Evolutionary conservation across 2,329 filamentous ascomycete species (phyloP).

Genomic region (Stenocarpella maydis): DNA sequence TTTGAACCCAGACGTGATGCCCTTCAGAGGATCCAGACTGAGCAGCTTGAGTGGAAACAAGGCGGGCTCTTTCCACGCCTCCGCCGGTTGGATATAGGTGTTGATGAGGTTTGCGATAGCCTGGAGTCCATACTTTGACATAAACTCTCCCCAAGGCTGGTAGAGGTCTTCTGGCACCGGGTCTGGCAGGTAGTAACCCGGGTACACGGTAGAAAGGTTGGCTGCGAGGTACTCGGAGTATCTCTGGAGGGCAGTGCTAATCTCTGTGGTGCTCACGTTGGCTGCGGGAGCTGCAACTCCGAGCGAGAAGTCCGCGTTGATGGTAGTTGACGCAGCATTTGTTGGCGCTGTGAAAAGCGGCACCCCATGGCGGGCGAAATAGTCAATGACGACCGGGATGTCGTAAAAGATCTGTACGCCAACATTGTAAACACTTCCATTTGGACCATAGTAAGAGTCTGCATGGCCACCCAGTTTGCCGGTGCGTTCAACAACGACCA

Average conservation of each 20-base stretch:
- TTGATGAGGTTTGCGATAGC: constrained; percentile 32
- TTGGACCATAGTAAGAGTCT: constrained; percentile 38
- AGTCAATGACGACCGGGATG: constrained; percentile 48
- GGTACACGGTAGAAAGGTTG: constrained; percentile 26
- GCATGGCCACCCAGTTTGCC: constrained; percentile 38
- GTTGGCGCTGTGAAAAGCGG: constrained; percentile 18
- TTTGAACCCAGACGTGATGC: constrained; percentile 7
- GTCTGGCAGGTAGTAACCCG: constrained; percentile 34
- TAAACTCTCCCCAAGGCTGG: constrained; percentile 23
- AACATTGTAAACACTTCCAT: constrained; percentile 37
- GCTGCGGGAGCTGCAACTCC: constrained; percentile 11
- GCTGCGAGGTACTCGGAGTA: constrained; percentile 14
- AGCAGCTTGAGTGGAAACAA: constrained; percentile 21
- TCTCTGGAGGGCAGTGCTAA: background rate
- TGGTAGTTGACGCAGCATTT: background rate
- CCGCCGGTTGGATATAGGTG: background rate
- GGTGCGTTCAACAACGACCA: background rate
- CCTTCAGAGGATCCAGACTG: constrained; percentile 3
- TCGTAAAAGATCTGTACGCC: constrained; percentile 38
- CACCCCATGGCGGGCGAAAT: constrained; percentile 48
- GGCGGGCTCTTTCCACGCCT: constrained; percentile 15
- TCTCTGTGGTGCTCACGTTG: constrained; percentile 8
- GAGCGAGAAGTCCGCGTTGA: constrained; percentile 16
- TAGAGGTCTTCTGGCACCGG: constrained; percentile 27
- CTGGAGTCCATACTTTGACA: constrained; percentile 10